Base-by-base conservation (phyloP, 2,329 filamentous ascomycete species). In the Scedosporium apiospermum region DNA sequence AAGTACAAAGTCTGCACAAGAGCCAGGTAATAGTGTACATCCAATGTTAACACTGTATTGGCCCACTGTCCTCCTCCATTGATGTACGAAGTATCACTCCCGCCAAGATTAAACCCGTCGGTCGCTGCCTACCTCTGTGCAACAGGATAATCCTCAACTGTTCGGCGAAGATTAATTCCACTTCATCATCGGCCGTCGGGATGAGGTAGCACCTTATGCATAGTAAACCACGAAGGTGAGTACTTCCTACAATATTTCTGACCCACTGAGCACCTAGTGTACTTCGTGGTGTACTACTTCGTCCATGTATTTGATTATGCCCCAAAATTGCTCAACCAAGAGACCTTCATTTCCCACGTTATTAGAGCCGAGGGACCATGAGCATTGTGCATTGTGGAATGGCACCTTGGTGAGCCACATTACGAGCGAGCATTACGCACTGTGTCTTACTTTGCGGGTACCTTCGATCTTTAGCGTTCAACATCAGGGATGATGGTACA, bases 311-410 rank as follows among this genome's bases (percentile, higher is more conserved):
- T 49, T 49, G 16, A 55, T 55, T 27, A 55, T 12, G 51, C 12
- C 49, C 51, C 51, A 55, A 55, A 55, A 55, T 55, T 55, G 23
- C 51, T 55, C 51, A 55, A 55, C 51, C 51, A 27, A 21, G 51
- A 49, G 21, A 12, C 51, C 21, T 27, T 55, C 51, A 55, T 55
- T 55, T 55, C 51, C 51, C 51, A 26, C 21, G 12, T 30, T 16
- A 23, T 34, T 34, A 18, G 51, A 55, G 51, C 51, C 51, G 51
- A 55, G 51, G 51, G 51, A 21, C 44, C 18, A 23, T 23, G 23
- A 55, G 6, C 2, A 26, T 6, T 9, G 7, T 9, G 6, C 2
- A 26, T 6, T 9, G 7, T 9, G 2, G 12, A 49, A 16, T 49
- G 44, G 16, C 18, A 49, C 44, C 16, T 49, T 49, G 44, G 44